A percentile compares a stretch with the other conserved stretches of the same genome.
These are phyloP conservation scores for Cladosporium sphaerospermum DNA, from an alignment of 2,329 filamentous ascomycete genomes.

Conservation along the genomic window DNA sequence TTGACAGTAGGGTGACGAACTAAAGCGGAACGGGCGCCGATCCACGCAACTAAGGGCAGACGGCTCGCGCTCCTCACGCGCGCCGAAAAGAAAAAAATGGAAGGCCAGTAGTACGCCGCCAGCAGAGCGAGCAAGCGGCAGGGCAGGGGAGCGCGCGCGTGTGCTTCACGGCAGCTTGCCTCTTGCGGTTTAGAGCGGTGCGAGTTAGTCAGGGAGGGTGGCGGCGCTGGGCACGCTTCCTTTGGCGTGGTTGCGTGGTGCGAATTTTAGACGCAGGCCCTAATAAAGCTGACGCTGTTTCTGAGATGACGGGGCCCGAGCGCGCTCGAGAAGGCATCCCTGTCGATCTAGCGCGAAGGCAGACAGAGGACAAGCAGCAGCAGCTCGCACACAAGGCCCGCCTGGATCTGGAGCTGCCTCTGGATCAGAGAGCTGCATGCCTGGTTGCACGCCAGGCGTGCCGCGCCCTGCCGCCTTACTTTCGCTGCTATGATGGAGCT, in stretches of 20 bases:
- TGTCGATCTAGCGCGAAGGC: slow-evolving; percentile 12
- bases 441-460: slow-evolving; percentile 5
- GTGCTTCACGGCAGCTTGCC: slow-evolving; percentile 12
- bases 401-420: slow-evolving; percentile 3
- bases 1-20: too few species aligned
- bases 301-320: slow-evolving; percentile 1
- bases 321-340: slow-evolving; percentile 7
- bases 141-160: background rate
- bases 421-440: slow-evolving; percentile 9
- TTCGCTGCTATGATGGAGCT: slow-evolving; percentile 2
- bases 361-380: slow-evolving; percentile 9
- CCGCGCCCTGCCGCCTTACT: slow-evolving; percentile 1
- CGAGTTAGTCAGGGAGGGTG: background rate
- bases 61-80: too few species aligned
- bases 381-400: background rate
- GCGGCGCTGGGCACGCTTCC: background rate
- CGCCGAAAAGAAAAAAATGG: background rate
- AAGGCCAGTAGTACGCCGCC: background rate
- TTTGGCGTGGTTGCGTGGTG: background rate
- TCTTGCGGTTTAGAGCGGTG: background rate
- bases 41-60: background rate
- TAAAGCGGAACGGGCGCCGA: background rate
- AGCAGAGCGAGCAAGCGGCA: background rate
- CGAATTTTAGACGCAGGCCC: too few species aligned
- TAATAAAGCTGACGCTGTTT: background rate